These are phyloP conservation scores for Astragalus glycyphyllos DNA, from an alignment of 306 rosid species.

Conservation along the genomic window DNA sequence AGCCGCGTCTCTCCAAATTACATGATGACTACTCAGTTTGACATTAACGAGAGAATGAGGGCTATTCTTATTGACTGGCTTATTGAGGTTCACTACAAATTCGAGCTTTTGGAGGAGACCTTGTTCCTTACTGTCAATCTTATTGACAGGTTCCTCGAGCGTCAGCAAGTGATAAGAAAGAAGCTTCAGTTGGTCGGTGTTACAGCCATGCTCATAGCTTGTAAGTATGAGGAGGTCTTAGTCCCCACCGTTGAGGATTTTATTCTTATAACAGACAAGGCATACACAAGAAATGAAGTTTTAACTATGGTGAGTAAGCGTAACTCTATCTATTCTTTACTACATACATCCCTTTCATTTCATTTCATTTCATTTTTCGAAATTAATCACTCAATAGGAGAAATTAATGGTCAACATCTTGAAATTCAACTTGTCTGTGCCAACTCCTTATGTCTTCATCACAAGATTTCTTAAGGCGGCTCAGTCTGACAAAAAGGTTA, in stretches of 20 bases:
- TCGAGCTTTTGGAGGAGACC: constrained; percentile 53
- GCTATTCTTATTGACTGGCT: constrained; percentile 60
- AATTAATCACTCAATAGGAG: constrained; percentile 46
- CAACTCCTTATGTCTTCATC: constrained; percentile 56
- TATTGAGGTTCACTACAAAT: constrained; percentile 61
- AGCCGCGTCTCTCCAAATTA: constrained; percentile 50
- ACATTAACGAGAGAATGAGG: constrained; percentile 59
- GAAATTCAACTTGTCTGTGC: constrained; percentile 52
- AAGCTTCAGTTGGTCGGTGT: constrained; percentile 59
- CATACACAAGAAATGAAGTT: constrained; percentile 51
- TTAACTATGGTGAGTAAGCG: constrained; percentile 41
- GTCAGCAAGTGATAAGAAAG: constrained; percentile 43
- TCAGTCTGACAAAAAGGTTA: constrained; percentile 50
- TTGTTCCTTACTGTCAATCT: constrained; percentile 55
- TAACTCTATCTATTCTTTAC: neutral
- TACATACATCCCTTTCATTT: neutral
- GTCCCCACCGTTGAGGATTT: constrained; percentile 57
- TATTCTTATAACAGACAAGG: constrained; percentile 53
- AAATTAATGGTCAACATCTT: constrained; percentile 53
- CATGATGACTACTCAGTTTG: constrained; percentile 50
- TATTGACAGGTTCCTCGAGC: constrained; percentile 58
- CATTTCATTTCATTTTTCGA: constrained; percentile 19
- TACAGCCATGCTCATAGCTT: constrained; percentile 56
- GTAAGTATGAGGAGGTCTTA: constrained; percentile 56
- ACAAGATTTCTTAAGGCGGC: constrained; percentile 56